A percentile compares a stretch with the other conserved stretches of the same genome.
phyloP scores from a whole-genome alignment of 75 land plant species.

The Chamaecyparis obtusa region DNA sequence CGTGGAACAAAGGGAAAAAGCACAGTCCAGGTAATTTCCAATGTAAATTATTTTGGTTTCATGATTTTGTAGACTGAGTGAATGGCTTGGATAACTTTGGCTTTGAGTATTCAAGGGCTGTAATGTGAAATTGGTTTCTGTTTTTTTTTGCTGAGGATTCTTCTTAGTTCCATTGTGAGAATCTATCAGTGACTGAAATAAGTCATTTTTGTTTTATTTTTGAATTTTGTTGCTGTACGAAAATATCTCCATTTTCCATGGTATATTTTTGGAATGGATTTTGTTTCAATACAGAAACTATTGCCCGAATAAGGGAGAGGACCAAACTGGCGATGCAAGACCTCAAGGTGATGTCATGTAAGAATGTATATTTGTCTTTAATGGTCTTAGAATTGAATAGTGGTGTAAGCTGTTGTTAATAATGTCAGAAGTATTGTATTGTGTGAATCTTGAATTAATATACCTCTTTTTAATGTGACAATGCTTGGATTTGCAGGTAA shows the following conservation, averaged over 20 bases:
- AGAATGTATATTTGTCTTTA: slow-evolving; percentile 21
- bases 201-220: background rate
- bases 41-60: background rate
- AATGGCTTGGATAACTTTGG: background rate
- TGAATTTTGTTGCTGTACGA: background rate
- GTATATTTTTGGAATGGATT: background rate
- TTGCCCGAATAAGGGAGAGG: slow-evolving; percentile 64
- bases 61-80: background rate
- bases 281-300: slow-evolving; percentile 50
- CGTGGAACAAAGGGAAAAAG: slow-evolving; percentile 96
- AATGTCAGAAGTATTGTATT: background rate
- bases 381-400: background rate
- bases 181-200: background rate
- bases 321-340: slow-evolving; percentile 79
- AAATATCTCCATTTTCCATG: background rate
- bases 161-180: background rate
- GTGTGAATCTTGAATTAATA: background rate
- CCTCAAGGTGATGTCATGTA: slow-evolving; percentile 92
- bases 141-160: background rate
- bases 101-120: background rate
- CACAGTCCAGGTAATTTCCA: slow-evolving; percentile 58
- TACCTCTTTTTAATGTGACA: background rate
- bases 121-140: background rate
- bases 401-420: background rate
- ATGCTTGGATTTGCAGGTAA: background rate